Percentiles rank a stretch among this genome's conserved stretches.
Evolutionary conservation across 441 rosid genomes (phyloP).

Genomic region (Adansonia gregorii): DNA sequence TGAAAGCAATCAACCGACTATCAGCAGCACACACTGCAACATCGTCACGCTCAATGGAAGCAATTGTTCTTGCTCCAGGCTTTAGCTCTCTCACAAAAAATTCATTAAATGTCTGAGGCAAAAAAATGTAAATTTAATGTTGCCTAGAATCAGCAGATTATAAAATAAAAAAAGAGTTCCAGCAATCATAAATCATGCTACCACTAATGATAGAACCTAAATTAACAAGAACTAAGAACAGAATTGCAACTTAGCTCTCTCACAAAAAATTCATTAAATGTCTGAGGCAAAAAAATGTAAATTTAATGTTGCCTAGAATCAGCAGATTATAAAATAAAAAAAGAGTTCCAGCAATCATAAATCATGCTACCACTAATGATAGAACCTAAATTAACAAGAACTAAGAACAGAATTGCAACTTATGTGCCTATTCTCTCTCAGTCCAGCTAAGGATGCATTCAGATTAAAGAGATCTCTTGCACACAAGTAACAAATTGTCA

Average conservation of each 20-base stretch:
- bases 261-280: conserved; percentile 89
- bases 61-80: conserved; percentile 79
- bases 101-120: conserved; percentile 83
- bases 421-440: conserved; percentile 1
- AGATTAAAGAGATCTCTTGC: background rate
- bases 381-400: conserved; percentile 14
- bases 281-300: conserved; percentile 48
- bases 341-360: background rate
- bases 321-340: background rate
- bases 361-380: background rate
- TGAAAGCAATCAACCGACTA: conserved; percentile 86
- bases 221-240: background rate
- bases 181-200: background rate
- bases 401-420: background rate
- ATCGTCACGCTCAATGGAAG: conserved; percentile 53
- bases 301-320: background rate
- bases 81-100: conserved; percentile 87
- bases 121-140: conserved; percentile 19
- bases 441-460: background rate
- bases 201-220: background rate
- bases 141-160: background rate
- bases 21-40: conserved; percentile 84
- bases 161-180: background rate
- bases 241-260: conserved; percentile 45
- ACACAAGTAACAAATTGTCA: background rate